These are phyloP conservation scores for Epichloe aotearoae DNA, from an alignment of 2,329 filamentous ascomycete species.

Conservation along the genomic window DNA sequence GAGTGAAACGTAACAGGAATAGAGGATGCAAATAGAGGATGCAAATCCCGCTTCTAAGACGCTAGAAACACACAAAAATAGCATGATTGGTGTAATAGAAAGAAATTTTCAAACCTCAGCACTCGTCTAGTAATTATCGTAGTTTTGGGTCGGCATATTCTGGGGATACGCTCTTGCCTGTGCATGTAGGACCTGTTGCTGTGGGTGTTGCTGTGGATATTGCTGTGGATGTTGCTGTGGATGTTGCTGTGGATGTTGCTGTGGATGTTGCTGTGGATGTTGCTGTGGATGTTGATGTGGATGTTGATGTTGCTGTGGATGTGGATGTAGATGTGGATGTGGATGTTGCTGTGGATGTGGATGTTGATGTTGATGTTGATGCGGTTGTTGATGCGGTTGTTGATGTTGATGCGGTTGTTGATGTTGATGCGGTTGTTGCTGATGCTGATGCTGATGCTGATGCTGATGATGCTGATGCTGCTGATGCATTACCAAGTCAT, in stretches of 20 bases:
- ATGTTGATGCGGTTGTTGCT: constrained; percentile 16
- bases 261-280: constrained; percentile 16
- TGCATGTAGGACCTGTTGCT: constrained; percentile 25
- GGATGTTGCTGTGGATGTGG: constrained; percentile 14
- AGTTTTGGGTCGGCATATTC: constrained; percentile 24
- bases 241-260: constrained; percentile 34
- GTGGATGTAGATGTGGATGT: too few relatives aligned
- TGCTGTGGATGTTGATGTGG: constrained; percentile 32
- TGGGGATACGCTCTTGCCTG: constrained; percentile 28
- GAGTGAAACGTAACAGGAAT: not conserved
- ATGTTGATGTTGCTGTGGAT: constrained; percentile 27
- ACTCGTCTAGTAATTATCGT: constrained; percentile 21
- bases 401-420: too few relatives aligned
- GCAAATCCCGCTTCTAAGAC: not conserved
- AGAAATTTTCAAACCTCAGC: not conserved
- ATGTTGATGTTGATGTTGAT: constrained; percentile 30
- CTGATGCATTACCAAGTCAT: constrained; percentile 47
- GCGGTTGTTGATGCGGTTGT: not conserved
- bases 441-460: constrained; percentile 27
- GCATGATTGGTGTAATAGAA: not conserved
- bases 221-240: constrained; percentile 31
- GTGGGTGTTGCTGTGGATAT: constrained; percentile 15
- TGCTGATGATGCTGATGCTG: constrained; percentile 18
- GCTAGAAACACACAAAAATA: not conserved
- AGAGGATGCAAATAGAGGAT: not conserved